Evolutionary conservation across 108 stramenopile genomes (phyloP).

Genomic region (Nannochloropsis oceanica): DNA sequence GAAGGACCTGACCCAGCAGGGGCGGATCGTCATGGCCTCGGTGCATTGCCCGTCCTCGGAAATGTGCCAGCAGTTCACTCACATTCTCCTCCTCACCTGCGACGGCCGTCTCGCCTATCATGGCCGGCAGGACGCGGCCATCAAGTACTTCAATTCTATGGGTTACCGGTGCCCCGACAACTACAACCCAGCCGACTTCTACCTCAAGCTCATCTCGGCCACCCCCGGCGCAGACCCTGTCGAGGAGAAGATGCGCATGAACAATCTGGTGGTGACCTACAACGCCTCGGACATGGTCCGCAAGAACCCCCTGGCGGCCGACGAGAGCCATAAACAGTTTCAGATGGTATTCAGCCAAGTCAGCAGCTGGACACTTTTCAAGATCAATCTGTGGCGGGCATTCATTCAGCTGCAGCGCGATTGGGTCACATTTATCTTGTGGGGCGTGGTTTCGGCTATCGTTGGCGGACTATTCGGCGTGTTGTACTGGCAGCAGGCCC

Average conservation of each 20-base stretch:
- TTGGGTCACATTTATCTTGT: not conserved
- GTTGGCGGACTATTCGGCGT: not conserved
- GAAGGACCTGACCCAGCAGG: not conserved
- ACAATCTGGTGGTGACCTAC: not conserved
- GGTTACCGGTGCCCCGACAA: constrained; percentile 19
- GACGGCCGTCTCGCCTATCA: constrained; percentile 35
- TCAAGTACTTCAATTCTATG: constrained; percentile 34
- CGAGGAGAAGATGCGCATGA: not conserved
- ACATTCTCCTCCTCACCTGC: constrained; percentile 27
- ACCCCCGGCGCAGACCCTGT: not conserved
- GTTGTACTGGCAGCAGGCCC: not conserved
- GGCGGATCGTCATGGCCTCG: constrained; percentile 28
- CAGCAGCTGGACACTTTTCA: not conserved
- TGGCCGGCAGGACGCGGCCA: constrained; percentile 23
- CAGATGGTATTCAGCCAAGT: not conserved
- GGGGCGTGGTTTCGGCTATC: not conserved
- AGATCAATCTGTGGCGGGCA: not conserved
- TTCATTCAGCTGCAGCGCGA: not conserved
- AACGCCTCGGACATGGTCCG: not conserved
- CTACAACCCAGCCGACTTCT: constrained; percentile 40
- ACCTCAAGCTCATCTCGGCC: constrained; percentile 22
- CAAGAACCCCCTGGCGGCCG: not conserved
- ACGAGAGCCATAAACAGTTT: not conserved
- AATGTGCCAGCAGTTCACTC: constrained; percentile 36
- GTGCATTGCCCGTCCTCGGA: constrained; percentile 46